Base-by-base conservation (phyloP, 2,329 filamentous ascomycete genomes). In the Zasmidium citrigriseum region DNA sequence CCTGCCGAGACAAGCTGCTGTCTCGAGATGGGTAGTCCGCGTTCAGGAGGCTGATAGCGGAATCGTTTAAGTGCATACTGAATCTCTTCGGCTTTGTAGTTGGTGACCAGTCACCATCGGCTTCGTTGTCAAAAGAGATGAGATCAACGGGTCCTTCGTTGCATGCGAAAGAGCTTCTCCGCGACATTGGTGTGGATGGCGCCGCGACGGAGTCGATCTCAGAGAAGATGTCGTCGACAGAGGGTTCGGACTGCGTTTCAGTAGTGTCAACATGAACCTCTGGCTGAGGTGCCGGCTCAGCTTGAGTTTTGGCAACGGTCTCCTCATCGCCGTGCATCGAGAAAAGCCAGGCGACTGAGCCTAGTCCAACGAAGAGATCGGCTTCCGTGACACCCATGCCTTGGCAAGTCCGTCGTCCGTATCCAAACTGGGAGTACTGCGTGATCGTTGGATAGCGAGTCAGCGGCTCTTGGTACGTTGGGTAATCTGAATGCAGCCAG, bases 341-440 rank as follows among this genome's bases (percentile, higher is more conserved):
- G 67, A 79, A 80, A 27, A 79, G 61, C 77, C 78, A 80, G 0
- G 77, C 78, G 22, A 79, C 73, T 27, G 73, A 74, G 14, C 77
- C 78, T 22, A 80, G 73, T 3, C 76, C 67, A 22, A 70, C 65
- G 46, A 72, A 70, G 18, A 71, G 58, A 41, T 72, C 68, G 1
- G 65, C 66, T 48, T 72, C 70, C 5, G 68, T 64, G 23, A 72
- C 66, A 9, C 62, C 65, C 66, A 67, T 66, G 29, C 67, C 67
- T 53, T 67, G 55, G 52, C 53, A 63, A 22, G 45, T 47, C 9
- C 59, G 50, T n/a, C 47, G 55, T 1, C 83, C 82, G 70, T 82
- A 84, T n/a, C 82, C 83, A 58, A 85, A 85, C 34, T 81, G 79
- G 7, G 77, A 77, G 67, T 79, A 77, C 65, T 81, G 82, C 62